phyloP scores from a whole-genome alignment of 805 yeast genomes.

The Ogataea salicorniae region DNA sequence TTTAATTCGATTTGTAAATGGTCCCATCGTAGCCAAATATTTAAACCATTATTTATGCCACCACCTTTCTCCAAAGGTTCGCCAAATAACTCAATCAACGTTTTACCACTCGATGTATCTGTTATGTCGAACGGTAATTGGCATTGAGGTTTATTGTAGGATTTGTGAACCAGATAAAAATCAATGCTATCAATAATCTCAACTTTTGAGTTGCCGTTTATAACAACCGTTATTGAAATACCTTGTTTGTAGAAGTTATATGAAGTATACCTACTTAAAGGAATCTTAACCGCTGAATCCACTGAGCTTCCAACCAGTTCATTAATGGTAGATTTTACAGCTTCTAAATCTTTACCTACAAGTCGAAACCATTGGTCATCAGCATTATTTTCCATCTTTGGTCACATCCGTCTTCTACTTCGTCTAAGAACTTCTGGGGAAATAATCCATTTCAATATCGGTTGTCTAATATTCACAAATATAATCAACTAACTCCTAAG shows the following conservation, averaged over 20 bases:
- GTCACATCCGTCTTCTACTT: too few relatives aligned
- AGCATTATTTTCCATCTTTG: neutral
- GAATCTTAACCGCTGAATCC: conserved; percentile 1
- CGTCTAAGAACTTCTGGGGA: too few relatives aligned
- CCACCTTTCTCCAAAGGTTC: conserved; percentile 40
- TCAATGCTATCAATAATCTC: conserved; percentile 31
- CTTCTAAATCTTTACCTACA: neutral
- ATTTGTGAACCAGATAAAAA: conserved; percentile 24
- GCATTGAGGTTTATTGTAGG: conserved; percentile 7
- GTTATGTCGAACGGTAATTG: conserved; percentile 11
- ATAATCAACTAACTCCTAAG: too few relatives aligned
- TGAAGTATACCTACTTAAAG: conserved; percentile 3
- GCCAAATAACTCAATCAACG: conserved; percentile 30
- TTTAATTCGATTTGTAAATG: conserved; percentile 32
- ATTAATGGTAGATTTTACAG: too few relatives aligned
- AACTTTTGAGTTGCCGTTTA: conserved; percentile 1
- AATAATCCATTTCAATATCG: too few relatives aligned
- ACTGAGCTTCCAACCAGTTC: neutral
- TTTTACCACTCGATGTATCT: conserved; percentile 15
- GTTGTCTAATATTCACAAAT: too few relatives aligned
- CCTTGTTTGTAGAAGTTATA: conserved; percentile 24
- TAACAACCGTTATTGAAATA: conserved; percentile 12
- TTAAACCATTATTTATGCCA: conserved; percentile 29
- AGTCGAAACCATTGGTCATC: conserved; percentile 5
- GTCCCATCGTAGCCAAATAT: conserved; percentile 37